Evolutionary conservation across 169 alveolate genomes (phyloP), one percentile per base, ranked within the genome.

Genomic region (Eimeria sp.): DNA sequence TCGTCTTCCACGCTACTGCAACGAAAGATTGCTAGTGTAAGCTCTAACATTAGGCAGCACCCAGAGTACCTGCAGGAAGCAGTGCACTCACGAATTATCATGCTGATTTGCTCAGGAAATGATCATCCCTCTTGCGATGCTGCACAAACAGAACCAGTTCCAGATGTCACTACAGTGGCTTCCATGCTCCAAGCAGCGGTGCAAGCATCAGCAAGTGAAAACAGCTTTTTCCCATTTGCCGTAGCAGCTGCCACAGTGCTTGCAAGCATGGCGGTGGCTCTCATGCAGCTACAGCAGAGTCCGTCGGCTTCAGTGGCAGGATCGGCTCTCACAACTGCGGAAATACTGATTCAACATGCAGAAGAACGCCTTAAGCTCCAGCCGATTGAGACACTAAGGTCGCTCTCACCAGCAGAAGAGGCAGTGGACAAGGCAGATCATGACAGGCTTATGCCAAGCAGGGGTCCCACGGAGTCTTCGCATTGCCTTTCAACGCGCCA

Each of bases 171-270:
- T 25, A 16, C 47, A 49, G 58, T 47, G 88, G 25, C 88, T 47
- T 11, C 25, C 43, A 51, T 25, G 45, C 27, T 87, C 47, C 61
- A 6, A 43, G 82, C 58, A 43, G 82, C 83, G 14, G 61, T 87
- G 78, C 58, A 43, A 7, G 51, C 83, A 87, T 25, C 61, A 16
- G 67, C 34, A 63, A 34, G 27, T n/a, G 27, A 18, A 1, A 20
- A 51, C 54, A 45, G 27, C 47, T 63, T 45, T 73, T 87, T 63
- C 27, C 93, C 93, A 40, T 87, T 80, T 40, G 83, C 93, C 34
- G 93, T 34, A 63, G 93, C 83, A 45, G 93, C 93, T 61, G 93
- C 93, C 7, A 22, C 93, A 51, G 93, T 63, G n/a, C 27, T 87
- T 58, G 58, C 93, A 20, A 87, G 65, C 25, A 45, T 63, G 67